Base-by-base conservation (phyloP, 768 basidiomycete genomes). In the Boletus speciosus region DNA sequence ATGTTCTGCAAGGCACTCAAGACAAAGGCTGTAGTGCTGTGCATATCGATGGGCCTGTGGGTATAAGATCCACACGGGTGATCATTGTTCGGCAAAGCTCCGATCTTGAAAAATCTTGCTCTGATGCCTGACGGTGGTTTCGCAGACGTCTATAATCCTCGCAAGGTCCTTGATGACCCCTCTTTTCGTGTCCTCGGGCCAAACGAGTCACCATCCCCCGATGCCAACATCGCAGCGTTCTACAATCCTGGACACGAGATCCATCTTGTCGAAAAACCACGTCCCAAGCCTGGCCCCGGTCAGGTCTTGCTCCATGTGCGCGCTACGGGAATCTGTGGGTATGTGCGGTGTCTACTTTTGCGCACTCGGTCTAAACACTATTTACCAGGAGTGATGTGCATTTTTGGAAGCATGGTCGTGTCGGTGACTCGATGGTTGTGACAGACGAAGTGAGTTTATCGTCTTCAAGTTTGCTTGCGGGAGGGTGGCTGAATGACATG, bases 241-340 rank as follows among this genome's bases (percentile, higher is more conserved):
- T 85, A 85, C 59, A 85, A 85, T 63, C 81, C 81, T 2, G 69
- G 71, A 4, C 81, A 84, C 57, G 81, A 84, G 60, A 80, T 85
- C 35, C 83, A 84, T 66, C 78, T 85, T 29, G 84, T 85, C n/a
- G 72, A 84, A 65, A 85, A 84, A 63, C 82, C 84, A 6, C 74
- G 76, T 41, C 78, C 78, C 1, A 81, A 74, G 38, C 83, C 84
- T 19, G 83, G 82, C 14, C 78, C 79, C 40, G 85, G 84, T 5
- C 84, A 86, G 59, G 85, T 86, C 29, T 73, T 86, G 7, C 66
- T 86, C 9, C 83, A 85, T 60, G 82, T 86, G 39, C 78, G 82
- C 42, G 81, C 85, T 9, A 86, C 84, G 14, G 85, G 85, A 1
- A 86, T 86, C 38, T 86, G 85, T 61, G 85, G 85, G 84, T 82